These are phyloP conservation scores for Cladosporium colombiae DNA, from an alignment of 2,329 filamentous ascomycete species.

Conservation along the genomic window DNA sequence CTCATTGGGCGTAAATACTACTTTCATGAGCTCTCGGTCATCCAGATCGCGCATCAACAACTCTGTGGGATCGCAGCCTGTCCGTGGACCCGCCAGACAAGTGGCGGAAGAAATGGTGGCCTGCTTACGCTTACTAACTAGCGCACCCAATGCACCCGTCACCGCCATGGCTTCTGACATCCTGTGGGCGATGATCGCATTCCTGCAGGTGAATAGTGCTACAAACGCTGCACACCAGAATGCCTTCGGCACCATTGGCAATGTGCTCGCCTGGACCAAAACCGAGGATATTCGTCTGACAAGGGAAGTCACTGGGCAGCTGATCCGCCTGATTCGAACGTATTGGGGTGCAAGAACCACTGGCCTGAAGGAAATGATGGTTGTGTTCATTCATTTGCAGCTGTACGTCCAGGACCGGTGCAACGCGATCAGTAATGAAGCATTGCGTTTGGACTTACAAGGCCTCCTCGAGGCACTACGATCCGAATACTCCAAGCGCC, in stretches of 20 bases:
- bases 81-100: slow-evolving; percentile 25
- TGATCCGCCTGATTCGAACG: slow-evolving; percentile 70
- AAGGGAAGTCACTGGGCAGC: slow-evolving; percentile 57
- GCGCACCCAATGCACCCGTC: slow-evolving; percentile 35
- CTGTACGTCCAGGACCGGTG: slow-evolving; percentile 42
- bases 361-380: slow-evolving; percentile 70
- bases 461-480: slow-evolving; percentile 72
- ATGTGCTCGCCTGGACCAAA: slow-evolving; percentile 64
- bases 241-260: slow-evolving; percentile 75
- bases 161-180: slow-evolving; percentile 23
- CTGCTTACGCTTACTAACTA: slow-evolving; percentile 33
- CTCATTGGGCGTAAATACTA: slow-evolving; percentile 12
- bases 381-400: slow-evolving; percentile 64
- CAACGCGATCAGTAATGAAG: slow-evolving; percentile 24
- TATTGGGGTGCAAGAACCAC: slow-evolving; percentile 63
- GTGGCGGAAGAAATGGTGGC: slow-evolving; percentile 36
- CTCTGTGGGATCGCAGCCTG: slow-evolving; percentile 29
- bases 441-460: slow-evolving; percentile 51
- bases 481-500: slow-evolving; percentile 72
- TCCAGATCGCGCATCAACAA: slow-evolving; percentile 16
- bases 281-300: slow-evolving; percentile 69
- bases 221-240: slow-evolving; percentile 49
- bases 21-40: slow-evolving; percentile 13
- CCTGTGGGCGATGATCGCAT: slow-evolving; percentile 37
- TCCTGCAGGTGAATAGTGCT: slow-evolving; percentile 65